Base-by-base conservation (phyloP, 306 rosid genomes). In the Prunus padus region DNA sequence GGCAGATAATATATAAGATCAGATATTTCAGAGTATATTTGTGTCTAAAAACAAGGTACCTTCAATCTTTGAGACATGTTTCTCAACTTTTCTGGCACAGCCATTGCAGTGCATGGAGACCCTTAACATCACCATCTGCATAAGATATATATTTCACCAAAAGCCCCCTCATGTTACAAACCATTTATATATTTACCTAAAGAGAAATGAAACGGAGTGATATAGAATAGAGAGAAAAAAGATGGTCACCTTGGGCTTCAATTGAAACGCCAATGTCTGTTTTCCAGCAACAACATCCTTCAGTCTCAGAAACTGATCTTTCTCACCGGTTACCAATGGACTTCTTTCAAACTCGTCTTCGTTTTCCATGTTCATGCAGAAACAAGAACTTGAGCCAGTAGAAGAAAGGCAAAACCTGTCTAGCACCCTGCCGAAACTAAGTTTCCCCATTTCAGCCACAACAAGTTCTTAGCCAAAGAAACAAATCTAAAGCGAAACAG, bases 21-120 rank as follows among this genome's bases (percentile, higher is more conserved):
- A 37, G 2, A 37, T 37, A 1, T 37, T 37, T 37, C 42, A 7
- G 8, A 7, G 42, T 7, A 37, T 37, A 37, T 7, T 37, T 37
- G 42, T 37, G 42, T 37, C 6, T 37, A 37, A 37, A 37, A 47
- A 47, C 52, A 47, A 13, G 52, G 71, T 79, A 90, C 99, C 99
- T 76, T 95, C 93, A 72, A 95, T 88, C 87, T 89, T 95, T 62
- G 93, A 84, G 74, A 95, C 85, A 73, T 80, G 96, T 67, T 92
- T 95, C 93, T 90, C 93, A 80, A 95, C 93, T 79, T 95, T 86
- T 82, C 66, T 92, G 45, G 96, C 98, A 83, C 99, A 95, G 67
- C 96, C 99, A 84, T 86, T 49, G 86, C 99, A 95, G 80, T 95
- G 97, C 93, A 95, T 95, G 77, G 97, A 89, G 67, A 95, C 99